Conservation (phyloP, 106 monocot genomes). For the Apostasia shenzhenica region DNA sequence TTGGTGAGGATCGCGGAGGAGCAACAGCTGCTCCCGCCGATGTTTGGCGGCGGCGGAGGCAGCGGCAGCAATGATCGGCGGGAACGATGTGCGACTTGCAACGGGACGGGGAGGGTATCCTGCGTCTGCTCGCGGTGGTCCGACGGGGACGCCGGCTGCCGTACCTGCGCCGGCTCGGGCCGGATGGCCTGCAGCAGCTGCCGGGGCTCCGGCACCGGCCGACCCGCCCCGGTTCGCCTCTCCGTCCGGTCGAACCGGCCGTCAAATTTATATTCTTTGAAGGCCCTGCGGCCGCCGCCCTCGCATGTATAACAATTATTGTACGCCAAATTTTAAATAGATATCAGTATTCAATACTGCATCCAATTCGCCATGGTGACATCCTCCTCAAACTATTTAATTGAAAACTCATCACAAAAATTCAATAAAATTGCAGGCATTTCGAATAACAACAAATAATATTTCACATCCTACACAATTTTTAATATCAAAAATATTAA, state of each 20-base stretch:
- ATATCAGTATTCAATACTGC: too few relatives aligned
- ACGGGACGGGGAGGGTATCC: slow-evolving; percentile 64
- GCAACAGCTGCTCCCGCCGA: slow-evolving; percentile 12
- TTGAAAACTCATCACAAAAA: too few relatives aligned
- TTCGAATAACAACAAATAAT: too few relatives aligned
- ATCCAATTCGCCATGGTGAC: too few relatives aligned
- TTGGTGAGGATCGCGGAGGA: slow-evolving; percentile 64
- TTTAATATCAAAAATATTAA: too few relatives aligned
- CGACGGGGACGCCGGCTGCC: slow-evolving; percentile 83
- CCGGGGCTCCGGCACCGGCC: slow-evolving; percentile 69
- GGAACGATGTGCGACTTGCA: slow-evolving; percentile 58
- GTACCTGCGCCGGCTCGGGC: slow-evolving; percentile 82
- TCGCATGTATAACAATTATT: too few relatives aligned
- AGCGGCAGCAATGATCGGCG: neutral
- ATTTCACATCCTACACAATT: too few relatives aligned
- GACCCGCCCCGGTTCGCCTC: slow-evolving; percentile 48
- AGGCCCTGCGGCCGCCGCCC: neutral
- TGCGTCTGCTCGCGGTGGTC: slow-evolving; percentile 89
- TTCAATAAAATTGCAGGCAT: too few relatives aligned
- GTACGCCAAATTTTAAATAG: too few relatives aligned
- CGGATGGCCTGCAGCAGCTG: slow-evolving; percentile 76
- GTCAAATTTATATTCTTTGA: neutral
- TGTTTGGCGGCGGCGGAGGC: slow-evolving; percentile 24
- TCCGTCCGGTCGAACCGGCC: slow-evolving; percentile 21
- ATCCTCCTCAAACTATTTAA: too few relatives aligned